phyloP scores from a whole-genome alignment of 225 moss, liverwort and hornwort species.

The Lunularia cruciata region DNA sequence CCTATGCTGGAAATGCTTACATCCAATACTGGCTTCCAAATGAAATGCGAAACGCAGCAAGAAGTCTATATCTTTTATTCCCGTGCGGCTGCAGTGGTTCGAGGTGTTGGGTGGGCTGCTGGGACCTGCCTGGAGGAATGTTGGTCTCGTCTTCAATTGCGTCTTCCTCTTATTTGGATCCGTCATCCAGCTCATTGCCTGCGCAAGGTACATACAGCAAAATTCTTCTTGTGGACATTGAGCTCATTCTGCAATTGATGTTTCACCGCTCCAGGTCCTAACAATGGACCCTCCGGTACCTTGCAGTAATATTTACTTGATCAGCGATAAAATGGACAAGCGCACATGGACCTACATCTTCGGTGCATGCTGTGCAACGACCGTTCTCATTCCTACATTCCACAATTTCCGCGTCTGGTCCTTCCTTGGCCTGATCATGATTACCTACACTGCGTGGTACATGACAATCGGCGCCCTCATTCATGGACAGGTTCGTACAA shows the following conservation, averaged over 20 bases:
- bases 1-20: background rate
- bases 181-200: conserved; percentile 94
- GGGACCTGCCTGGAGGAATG: conserved; percentile 64
- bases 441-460: conserved; percentile 96
- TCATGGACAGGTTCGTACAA: conserved; percentile 68
- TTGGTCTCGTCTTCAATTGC: conserved; percentile 80
- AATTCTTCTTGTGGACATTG: background rate
- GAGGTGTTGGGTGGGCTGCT: conserved; percentile 85
- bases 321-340: conserved; percentile 80
- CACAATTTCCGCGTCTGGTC: conserved; percentile 96
- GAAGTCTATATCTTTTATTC: no score
- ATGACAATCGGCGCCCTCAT: conserved; percentile 74
- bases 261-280: background rate
- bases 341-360: conserved; percentile 97
- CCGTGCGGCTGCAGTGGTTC: conserved; percentile 65
- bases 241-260: background rate
- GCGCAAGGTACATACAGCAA: conserved; percentile 62
- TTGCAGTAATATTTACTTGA: conserved; percentile 78
- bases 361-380: conserved; percentile 79
- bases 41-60: no score
- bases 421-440: conserved; percentile 85
- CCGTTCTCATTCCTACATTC: conserved; percentile 75
- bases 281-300: background rate
- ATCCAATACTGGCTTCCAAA: background rate
- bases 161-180: conserved; percentile 84